Percentiles rank a stretch among this genome's conserved stretches.
These are phyloP conservation scores for Angomonas ambiguus DNA, from an alignment of 208 protist species.

Conservation along the genomic window DNA sequence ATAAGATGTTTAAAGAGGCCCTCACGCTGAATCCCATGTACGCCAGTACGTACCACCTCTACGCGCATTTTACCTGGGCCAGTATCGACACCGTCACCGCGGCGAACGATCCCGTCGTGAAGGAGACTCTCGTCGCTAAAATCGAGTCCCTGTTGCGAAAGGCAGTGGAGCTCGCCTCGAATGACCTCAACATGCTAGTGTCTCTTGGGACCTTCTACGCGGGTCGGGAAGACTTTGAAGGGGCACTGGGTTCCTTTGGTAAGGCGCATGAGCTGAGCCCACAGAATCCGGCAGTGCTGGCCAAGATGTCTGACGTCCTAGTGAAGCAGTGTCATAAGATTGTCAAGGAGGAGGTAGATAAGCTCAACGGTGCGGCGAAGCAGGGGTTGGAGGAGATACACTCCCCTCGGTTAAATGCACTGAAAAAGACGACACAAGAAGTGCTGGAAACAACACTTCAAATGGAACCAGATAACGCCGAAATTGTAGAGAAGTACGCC, in stretches of 20 bases:
- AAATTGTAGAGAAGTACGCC: neutral
- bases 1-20: neutral
- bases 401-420: neutral
- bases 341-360: neutral
- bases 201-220: slow-evolving; percentile 4
- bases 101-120: neutral
- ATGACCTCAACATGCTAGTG: neutral
- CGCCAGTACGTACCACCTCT: neutral
- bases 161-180: slow-evolving; percentile 2
- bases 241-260: neutral
- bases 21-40: neutral
- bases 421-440: neutral
- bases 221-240: neutral
- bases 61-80: slow-evolving; percentile 5
- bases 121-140: neutral
- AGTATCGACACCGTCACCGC: neutral
- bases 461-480: neutral
- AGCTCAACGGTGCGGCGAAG: neutral
- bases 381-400: neutral
- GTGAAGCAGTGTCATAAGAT: neutral
- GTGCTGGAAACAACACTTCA: neutral
- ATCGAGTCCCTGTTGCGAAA: neutral
- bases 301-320: slow-evolving; percentile 1
- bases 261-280: neutral
- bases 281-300: neutral